Base-by-base conservation (phyloP, 768 basidiomycete genomes). In the Phaeotremella fagi region DNA sequence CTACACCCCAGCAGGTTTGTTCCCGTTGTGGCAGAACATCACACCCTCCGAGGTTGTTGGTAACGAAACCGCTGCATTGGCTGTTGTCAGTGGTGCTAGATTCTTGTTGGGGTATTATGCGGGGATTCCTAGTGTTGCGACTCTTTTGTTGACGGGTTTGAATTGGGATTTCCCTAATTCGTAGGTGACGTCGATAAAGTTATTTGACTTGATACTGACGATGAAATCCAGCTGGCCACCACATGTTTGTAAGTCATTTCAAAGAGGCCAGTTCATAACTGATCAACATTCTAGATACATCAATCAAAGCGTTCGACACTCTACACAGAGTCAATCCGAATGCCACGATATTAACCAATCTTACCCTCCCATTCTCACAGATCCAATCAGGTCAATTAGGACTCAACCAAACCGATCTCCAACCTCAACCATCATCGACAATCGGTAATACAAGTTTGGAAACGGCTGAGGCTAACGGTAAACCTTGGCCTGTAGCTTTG, bases 1-100 rank as follows among this genome's bases (percentile, higher is more conserved):
- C 26, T 90, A 85, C 76, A 82, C 82, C n/a, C 79, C 77, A 2
- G 90, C 87, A 1, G 83, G 69, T 7, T 55, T 68, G 3, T 72
- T 89, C 71, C 88, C 91, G 0, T 78, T 85, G 45, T 95, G 90
- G 92, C 84, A 80, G 47, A 86, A 83, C 16, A 90, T 97, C 64
- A 77, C 90, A 43, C 92, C 92, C 0, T 63, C 79, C 22, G 85
- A 88, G 61, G 65, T 95, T 4, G 74, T 82, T 7, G 66, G 72
- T 20, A 82, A 81, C 57, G 74, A 79, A 44, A 74, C 76, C 3
- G 83, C 83, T 4, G 82, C 89, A 0, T 84, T 89, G 53, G 79
- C 81, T 4, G 82, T 82, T 57, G 94, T 94, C 69, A 77, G 86
- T 2, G 79, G 84, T 0, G 68, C 90, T 7, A 83, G 91, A 65